These are phyloP conservation scores for Fonsecaea erecta DNA, from an alignment of 2,329 filamentous ascomycete species.

Conservation along the genomic window DNA sequence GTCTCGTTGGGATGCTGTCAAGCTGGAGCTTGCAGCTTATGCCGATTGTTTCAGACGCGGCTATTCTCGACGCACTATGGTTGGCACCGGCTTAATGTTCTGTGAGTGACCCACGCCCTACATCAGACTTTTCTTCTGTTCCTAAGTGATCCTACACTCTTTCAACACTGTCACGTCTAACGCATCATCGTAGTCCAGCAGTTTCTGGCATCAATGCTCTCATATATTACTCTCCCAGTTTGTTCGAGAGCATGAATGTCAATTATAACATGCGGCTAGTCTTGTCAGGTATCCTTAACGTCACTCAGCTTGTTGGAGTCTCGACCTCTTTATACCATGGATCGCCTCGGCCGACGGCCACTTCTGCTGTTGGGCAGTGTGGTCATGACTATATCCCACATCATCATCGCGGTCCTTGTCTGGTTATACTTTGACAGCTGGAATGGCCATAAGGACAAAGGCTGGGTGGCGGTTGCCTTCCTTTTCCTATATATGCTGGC, in stretches of 20 bases:
- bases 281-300: constrained; percentile 60
- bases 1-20: constrained; percentile 43
- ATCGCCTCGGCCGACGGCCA: constrained; percentile 52
- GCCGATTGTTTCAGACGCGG: constrained; percentile 56
- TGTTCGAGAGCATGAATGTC: constrained; percentile 59
- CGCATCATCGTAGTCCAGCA: constrained; percentile 54
- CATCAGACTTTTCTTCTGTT: not conserved
- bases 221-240: constrained; percentile 63
- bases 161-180: not conserved
- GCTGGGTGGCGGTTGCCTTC: constrained; percentile 63
- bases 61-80: constrained; percentile 56
- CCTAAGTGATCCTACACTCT: not conserved
- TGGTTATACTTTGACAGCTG: constrained; percentile 58
- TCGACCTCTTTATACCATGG: constrained; percentile 56
- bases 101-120: not conserved
- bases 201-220: constrained; percentile 59
- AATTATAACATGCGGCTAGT: constrained; percentile 54
- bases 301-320: constrained; percentile 55
- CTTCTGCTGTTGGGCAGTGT: constrained; percentile 53
- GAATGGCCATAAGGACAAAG: constrained; percentile 56
- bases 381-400: constrained; percentile 54
- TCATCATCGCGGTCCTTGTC: constrained; percentile 60
- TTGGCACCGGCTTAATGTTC: constrained; percentile 61
- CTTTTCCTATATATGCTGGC: constrained; percentile 67
- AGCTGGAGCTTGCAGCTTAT: constrained; percentile 56